Evolutionary conservation across 768 basidiomycete species (phyloP).

Genomic region (Lentinula guzmanii): DNA sequence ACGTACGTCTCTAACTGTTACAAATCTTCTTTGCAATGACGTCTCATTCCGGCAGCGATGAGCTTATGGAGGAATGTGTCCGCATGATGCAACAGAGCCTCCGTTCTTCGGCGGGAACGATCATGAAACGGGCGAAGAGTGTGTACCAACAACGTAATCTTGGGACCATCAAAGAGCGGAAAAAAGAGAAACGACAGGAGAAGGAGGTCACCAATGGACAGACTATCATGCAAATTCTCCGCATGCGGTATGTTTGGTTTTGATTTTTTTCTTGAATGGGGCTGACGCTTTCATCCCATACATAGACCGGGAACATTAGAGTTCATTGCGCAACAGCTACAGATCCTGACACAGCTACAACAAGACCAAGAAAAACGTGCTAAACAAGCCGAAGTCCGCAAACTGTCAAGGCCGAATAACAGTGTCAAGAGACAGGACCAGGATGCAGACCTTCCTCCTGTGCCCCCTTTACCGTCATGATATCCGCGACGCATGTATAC

Average conservation of each 20-base stretch:
- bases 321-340: conserved; percentile 83
- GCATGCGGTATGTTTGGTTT: conserved; percentile 70
- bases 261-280: neutral
- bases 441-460: conserved; percentile 32
- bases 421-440: conserved; percentile 18
- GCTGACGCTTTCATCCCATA: neutral
- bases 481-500: neutral
- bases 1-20: conserved; percentile 45
- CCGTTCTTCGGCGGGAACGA: conserved; percentile 54
- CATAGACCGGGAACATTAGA: conserved; percentile 75
- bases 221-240: conserved; percentile 88
- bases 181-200: conserved; percentile 85
- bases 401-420: conserved; percentile 41
- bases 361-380: conserved; percentile 75
- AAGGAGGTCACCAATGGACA: conserved; percentile 77
- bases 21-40: neutral
- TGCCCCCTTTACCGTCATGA: conserved; percentile 18
- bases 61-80: conserved; percentile 91
- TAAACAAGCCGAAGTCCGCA: conserved; percentile 53
- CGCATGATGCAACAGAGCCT: conserved; percentile 90
- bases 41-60: conserved; percentile 44
- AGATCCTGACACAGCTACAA: conserved; percentile 77
- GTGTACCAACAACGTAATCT: conserved; percentile 91
- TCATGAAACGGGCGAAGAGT: conserved; percentile 89
- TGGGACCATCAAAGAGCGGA: conserved; percentile 91